Evolutionary conservation across 176 grass and related monocot genomes (phyloP), one percentile per base, ranked within the genome.

Genomic region (Tillandsia leiboldiana): DNA sequence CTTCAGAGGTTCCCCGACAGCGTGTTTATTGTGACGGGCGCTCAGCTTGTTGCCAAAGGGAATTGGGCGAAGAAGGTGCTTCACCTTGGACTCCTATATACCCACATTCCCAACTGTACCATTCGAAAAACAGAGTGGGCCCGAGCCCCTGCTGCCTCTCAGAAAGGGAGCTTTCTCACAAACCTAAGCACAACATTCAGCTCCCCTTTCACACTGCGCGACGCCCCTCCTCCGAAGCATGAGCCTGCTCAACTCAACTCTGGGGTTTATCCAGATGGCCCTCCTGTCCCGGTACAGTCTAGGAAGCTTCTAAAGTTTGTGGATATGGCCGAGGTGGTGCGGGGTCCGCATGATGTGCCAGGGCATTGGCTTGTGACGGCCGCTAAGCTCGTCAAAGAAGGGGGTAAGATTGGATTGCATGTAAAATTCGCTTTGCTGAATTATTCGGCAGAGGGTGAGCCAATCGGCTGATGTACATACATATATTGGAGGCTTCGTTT

Each of bases 261-360:
- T 12, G 89, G 94, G 6, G 94, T 99, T 20, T 93, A 90, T 63
- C 89, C 94, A 3, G 94, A 99, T 11, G 94, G 89, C 0, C 94
- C 94, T 0, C 89, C 94, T 1, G 89, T 90, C n/a, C 89, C 84
- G 12, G 81, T 99, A 20, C 87, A 87, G 48, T 99, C 82, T 14
- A 86, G 90, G 71, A 99, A 88, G 75, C 85, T 99, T 12, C 73
- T 93, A 9, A 93, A 87, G 82, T 99, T 99, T 68, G 84, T 99
- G 0, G 90, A 99, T 67, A 93, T 99, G 80, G 76, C 82, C 1
- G 90, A 99, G 82, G 89, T 99, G 70, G 72, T 90, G 15, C 86
- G 83, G 42, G 89, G 94, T 0, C 86, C 94, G 0, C 94, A 99
- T 48, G 90, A 99, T 49, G 82, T 88, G 3, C 94, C 89, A 10